phyloP scores from a whole-genome alignment of 23 red algal species.

The Agarophyton chilense region DNA sequence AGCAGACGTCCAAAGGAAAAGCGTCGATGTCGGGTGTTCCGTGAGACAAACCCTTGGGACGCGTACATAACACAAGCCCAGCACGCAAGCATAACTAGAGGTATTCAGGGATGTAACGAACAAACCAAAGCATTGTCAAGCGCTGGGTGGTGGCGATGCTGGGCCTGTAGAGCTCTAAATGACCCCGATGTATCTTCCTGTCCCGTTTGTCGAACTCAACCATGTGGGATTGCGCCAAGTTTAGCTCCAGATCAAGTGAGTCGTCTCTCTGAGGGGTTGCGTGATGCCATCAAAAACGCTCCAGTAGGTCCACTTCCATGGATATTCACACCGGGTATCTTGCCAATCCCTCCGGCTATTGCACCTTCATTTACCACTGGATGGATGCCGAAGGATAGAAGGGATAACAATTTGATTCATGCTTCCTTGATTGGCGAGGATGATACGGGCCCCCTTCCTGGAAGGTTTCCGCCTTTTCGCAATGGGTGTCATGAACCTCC shows the following conservation, averaged over 20 bases:
- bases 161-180: conserved; percentile 28
- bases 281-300: conserved; percentile 19
- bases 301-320: conserved; percentile 39
- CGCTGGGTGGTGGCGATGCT: conserved; percentile 35
- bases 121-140: not conserved
- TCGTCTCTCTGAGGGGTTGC: conserved; percentile 4
- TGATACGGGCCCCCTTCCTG: not conserved
- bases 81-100: conserved; percentile 1
- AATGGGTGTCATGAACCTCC: not conserved
- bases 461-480: not conserved
- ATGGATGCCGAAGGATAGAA: not conserved
- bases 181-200: not conserved
- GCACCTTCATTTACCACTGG: not conserved
- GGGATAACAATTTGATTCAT: not conserved
- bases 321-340: conserved; percentile 25
- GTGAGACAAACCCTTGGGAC: conserved; percentile 49
- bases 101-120: conserved; percentile 7
- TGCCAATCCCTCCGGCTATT: conserved; percentile 4
- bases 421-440: not conserved
- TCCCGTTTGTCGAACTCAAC: conserved; percentile 6
- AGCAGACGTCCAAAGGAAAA: conserved; percentile 6
- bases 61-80: conserved; percentile 21
- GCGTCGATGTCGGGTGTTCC: conserved; percentile 15
- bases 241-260: not conserved
- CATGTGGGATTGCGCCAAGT: not conserved